Conservation (phyloP, 768 basidiomycete genomes). For the Dacryopinax primogenitus region DNA sequence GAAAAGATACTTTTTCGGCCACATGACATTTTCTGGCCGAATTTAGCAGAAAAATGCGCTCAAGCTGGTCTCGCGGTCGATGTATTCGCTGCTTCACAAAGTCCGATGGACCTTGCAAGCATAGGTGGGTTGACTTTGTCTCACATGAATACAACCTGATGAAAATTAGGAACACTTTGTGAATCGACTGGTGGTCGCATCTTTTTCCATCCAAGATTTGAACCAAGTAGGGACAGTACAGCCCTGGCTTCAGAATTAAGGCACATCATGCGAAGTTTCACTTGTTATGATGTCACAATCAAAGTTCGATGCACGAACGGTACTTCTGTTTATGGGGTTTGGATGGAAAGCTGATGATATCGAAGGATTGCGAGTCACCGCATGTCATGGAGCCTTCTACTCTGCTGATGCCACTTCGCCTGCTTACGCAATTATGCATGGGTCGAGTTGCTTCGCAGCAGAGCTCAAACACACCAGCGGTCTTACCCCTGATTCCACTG, state of each 20-base stretch:
- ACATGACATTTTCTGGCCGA: conserved; percentile 65
- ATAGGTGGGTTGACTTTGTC: conserved; percentile 41
- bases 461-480: conserved; percentile 54
- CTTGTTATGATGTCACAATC: conserved; percentile 68
- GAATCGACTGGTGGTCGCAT: conserved; percentile 78
- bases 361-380: conserved; percentile 38
- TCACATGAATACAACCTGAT: conserved; percentile 9
- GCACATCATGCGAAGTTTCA: conserved; percentile 52
- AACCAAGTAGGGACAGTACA: conserved; percentile 48
- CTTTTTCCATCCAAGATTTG: conserved; percentile 86
- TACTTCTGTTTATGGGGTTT: conserved; percentile 25
- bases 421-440: conserved; percentile 64
- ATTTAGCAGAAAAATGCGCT: conserved; percentile 76
- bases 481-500: conserved; percentile 22
- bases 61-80: conserved; percentile 83
- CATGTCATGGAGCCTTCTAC: conserved; percentile 57
- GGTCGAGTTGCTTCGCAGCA: conserved; percentile 67
- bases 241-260: conserved; percentile 63
- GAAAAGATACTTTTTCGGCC: conserved; percentile 70
- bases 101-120: conserved; percentile 74
- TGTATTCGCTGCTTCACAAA: conserved; percentile 69
- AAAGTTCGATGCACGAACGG: conserved; percentile 78
- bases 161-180: conserved; percentile 43
- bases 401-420: conserved; percentile 48
- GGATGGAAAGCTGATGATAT: neutral